Conservation (phyloP, 495 filamentous ascomycete species). For the Coniosporium apollinis region DNA sequence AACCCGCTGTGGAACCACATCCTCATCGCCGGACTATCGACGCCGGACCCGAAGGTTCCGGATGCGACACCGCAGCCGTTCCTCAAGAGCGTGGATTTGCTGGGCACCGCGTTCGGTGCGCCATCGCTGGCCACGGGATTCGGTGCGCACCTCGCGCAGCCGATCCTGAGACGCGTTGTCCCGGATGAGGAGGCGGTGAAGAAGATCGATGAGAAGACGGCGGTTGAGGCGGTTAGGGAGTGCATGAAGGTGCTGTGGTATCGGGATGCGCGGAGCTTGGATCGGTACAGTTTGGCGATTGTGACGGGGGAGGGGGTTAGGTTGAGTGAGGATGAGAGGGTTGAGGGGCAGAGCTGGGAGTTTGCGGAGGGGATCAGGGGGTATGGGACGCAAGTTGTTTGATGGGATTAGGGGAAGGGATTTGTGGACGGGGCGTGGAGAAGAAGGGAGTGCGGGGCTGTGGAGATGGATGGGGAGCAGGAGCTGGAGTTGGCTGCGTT, state of each 20-base stretch:
- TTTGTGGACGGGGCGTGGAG: too few relatives aligned
- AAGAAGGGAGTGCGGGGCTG: too few relatives aligned
- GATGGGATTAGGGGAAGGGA: too few relatives aligned
- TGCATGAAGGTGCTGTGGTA: slow-evolving; percentile 99
- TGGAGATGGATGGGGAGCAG: too few relatives aligned
- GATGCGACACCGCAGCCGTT: slow-evolving; percentile 69
- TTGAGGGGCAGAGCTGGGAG: slow-evolving; percentile 84
- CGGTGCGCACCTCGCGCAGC: slow-evolving; percentile 81
- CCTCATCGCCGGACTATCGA: slow-evolving; percentile 73
- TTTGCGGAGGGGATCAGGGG: slow-evolving; percentile 79
- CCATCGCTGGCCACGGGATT: slow-evolving; percentile 88
- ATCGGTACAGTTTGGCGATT: slow-evolving; percentile 80
- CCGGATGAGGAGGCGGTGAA: slow-evolving; percentile 63
- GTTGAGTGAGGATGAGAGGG: slow-evolving; percentile 58
- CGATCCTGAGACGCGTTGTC: slow-evolving; percentile 65
- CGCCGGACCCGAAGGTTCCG: too few relatives aligned
- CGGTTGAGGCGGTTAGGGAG: slow-evolving; percentile 63
- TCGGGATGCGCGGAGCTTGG: slow-evolving; percentile 80
- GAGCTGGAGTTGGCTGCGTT: too few relatives aligned
- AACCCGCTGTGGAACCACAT: slow-evolving; percentile 95
- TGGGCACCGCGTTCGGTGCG: slow-evolving; percentile 77
- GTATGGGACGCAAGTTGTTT: too few relatives aligned
- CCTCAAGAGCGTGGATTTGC: slow-evolving; percentile 74
- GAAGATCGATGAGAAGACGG: slow-evolving; percentile 56
- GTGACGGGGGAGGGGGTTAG: slow-evolving; percentile 71